Conservation (phyloP, 768 basidiomycete genomes). For the Panaeolus cyanescens region DNA sequence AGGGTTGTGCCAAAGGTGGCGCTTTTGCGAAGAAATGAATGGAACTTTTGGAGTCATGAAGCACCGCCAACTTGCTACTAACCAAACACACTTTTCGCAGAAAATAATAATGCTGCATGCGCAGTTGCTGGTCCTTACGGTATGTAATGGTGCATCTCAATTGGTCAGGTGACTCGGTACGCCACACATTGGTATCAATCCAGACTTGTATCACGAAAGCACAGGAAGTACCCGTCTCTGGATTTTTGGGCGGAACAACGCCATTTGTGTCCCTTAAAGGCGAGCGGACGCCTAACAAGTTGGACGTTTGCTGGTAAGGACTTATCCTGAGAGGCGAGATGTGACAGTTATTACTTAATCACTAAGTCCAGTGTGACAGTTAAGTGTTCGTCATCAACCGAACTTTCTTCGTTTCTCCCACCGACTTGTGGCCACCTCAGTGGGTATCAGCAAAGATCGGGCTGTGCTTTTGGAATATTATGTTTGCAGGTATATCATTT, state of each 20-base stretch:
- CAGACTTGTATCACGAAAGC: neutral
- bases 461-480: neutral
- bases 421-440: neutral
- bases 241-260: neutral
- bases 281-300: neutral
- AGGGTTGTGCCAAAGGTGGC: neutral
- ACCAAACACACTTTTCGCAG: neutral
- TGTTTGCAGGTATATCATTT: neutral
- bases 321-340: neutral
- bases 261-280: neutral
- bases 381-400: neutral
- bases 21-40: neutral
- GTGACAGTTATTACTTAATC: no score
- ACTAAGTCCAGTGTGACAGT: no score
- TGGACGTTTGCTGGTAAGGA: neutral
- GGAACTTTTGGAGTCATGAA: neutral
- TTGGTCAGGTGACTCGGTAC: neutral
- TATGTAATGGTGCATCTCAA: no score
- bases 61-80: neutral
- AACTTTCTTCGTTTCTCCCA: conserved; percentile 1
- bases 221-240: neutral
- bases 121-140: no score
- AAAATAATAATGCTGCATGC: neutral
- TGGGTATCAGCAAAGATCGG: neutral
- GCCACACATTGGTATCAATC: neutral